Evolutionary conservation across 768 basidiomycete species (phyloP), one percentile per base, ranked within the genome.

Genomic region (Cyclocybe cylindracea): DNA sequence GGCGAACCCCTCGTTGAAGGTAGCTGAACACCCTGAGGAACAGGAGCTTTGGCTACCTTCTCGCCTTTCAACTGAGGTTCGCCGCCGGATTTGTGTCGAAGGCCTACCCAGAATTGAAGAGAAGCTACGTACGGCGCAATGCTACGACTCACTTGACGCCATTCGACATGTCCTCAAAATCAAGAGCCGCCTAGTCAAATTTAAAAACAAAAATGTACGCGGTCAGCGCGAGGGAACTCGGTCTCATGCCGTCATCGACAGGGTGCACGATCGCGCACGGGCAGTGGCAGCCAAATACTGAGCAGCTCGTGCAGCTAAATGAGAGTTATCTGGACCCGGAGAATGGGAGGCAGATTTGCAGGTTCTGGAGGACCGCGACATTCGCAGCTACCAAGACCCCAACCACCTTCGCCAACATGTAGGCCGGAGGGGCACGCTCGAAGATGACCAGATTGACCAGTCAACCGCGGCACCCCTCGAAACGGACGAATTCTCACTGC

Each of bases 151-250:
- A n/a, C n/a, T n/a, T n/a, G n/a, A n/a, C n/a, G n/a, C n/a, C n/a
- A n/a, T n/a, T n/a, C n/a, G n/a, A n/a, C n/a, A n/a, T n/a, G n/a
- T n/a, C n/a, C n/a, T n/a, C n/a, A n/a, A n/a, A n/a, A n/a, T 48
- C 24, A 48, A 48, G n/a, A 39, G 16, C n/a, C 38, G 38, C 5
- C 38, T 48, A 39, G 36, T 48, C 7, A 5, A 29, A 9, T 48
- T 48, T 39, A 48, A 48, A 32, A 48, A 48, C 19, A 48, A 48
- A 29, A 48, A 48, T 16, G 18, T 48, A 14, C 14, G 47, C 10
- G 47, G 47, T 40, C 47, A 48, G 24, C 16, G 47, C 3, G 47
- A 48, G 9, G 47, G 47, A 2, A 29, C 24, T 0, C 38, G 18
- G n/a, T 48, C 47, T 8, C 14, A 39, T 31, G 37, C 34, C 10